Base-by-base conservation (phyloP, 139 green algal species). In the Nannochloris sp. region DNA sequence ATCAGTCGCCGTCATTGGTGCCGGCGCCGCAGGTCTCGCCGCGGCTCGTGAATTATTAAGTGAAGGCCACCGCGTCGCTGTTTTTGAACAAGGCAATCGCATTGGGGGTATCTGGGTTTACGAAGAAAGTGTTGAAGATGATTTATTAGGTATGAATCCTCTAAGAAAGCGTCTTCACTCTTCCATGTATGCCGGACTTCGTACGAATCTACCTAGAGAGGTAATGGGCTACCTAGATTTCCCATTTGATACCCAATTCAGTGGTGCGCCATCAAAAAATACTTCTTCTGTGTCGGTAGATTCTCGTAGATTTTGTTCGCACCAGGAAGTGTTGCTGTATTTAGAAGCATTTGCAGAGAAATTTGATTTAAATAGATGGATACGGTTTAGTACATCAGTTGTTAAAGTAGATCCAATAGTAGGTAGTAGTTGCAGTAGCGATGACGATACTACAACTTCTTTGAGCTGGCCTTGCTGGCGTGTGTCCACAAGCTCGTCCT, bases 141-240 rank as follows among this genome's bases (percentile, higher is more conserved):
- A 81, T 59, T 37, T 57, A 2, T 45, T 78, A n/a, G 64, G 72
- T 12, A n/a, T 23, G 1, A 30, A 62, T 34, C 38, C 44, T 13
- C 59, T 51, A 3, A 42, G 69, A 10, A 29, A 55, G 19, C 54
- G 48, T 4, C 65, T 83, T 19, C 75, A 84, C 69, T 67, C 62
- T 65, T 77, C 60, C 64, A 87, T 90, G 84, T 92, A 91, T 61
- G 23, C 25, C 0, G 13, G 45, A 4, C 68, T 93, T 36, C 73
- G 87, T 31, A 93, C 86, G 25, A 93, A 93, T 65, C 56, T 93
- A 32, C 87, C 87, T 4, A 68, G 87, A 0, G 77, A 92, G 45
- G 54, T 90, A 9, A 93, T 93, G 87, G 68, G 62, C 6, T 92
- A 79, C 61, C 14, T n/a, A 4, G 76, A 87, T 39, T 85, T 92